Base-by-base conservation (phyloP, 2,329 filamentous ascomycete genomes). In the Paracoccidioides brasiliensis region DNA sequence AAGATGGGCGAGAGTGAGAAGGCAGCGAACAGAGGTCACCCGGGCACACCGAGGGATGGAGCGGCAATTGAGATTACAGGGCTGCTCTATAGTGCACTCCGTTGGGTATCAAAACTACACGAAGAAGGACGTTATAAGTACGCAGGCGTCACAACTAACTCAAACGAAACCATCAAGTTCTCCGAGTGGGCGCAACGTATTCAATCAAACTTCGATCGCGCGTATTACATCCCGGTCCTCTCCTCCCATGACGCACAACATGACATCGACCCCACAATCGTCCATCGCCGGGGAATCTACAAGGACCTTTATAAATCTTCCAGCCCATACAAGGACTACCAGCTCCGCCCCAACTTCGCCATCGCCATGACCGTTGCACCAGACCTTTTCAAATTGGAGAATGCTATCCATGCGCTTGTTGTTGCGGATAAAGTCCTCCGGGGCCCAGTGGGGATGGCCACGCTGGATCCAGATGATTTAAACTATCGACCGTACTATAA, bases 1-100 rank as follows among this genome's bases (percentile, higher is more conserved):
- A 98, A 98, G 79, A 98, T 98, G 93, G 93, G 93, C n/a, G 93
- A 98, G 70, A 95, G 90, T 59, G 83, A 87, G 60, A 87, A 84
- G 59, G 93, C 94, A 14, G 85, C 86, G 57, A 95, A 84, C 66
- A 97, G 96, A 74, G 94, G 93, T 52, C 77, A 95, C 22, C 94
- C 93, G 0, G 93, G 90, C 7, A 98, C 93, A n/a, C 93, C 93
- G 49, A 86, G 94, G 64, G 94, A 98, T 68, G 93, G 93, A 35
- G 90, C 93, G 44, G 90, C 93, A 22, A 81, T 98, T 55, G 93
- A 98, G 70, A 97, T 98, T 67, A 95, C 85, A 0, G 94, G 93
- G 50, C 80, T 98, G 55, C 77, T 93, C 15, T 98, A 95, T 76
- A 97, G 90, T 74, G 84, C 87, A 5, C 76, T 98, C 32, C 78